Percentiles rank a stretch among this genome's conserved stretches.
These are phyloP conservation scores for Rugosomyces carneus DNA, from an alignment of 1,284 basidiomycete genomes.

Conservation along the genomic window DNA sequence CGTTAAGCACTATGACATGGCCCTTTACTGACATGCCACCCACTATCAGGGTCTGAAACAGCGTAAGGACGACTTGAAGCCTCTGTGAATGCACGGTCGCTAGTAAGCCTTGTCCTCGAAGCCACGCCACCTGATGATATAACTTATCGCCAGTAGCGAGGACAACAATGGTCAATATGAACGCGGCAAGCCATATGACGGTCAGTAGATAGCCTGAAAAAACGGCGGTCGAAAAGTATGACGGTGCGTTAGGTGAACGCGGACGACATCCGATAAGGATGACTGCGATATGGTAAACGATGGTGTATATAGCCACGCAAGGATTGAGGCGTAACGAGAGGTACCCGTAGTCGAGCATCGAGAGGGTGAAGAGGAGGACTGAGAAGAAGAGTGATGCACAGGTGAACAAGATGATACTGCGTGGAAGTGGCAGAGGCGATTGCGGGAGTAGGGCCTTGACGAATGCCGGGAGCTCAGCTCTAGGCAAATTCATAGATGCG, in stretches of 20 bases:
- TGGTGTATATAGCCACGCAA: slow-evolving; percentile 25
- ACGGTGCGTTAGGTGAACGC: slow-evolving; percentile 21
- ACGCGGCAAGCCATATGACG: slow-evolving; percentile 25
- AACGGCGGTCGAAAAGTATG: slow-evolving; percentile 28
- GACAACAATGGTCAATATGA: slow-evolving; percentile 24
- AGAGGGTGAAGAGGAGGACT: slow-evolving; percentile 23
- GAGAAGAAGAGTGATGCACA: slow-evolving; percentile 21
- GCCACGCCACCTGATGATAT: slow-evolving; percentile 16
- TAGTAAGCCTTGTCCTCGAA: slow-evolving; percentile 22
- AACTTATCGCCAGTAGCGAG: slow-evolving; percentile 16
- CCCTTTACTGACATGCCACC: slow-evolving; percentile 21
- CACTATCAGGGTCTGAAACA: slow-evolving; percentile 20
- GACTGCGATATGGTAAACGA: slow-evolving; percentile 24
- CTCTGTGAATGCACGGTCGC: slow-evolving; percentile 22
- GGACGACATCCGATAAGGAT: slow-evolving; percentile 23
- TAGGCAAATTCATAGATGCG: slow-evolving; percentile 11
- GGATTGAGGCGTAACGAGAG: slow-evolving; percentile 29
- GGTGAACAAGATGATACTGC: slow-evolving; percentile 23
- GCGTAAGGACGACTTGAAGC: slow-evolving; percentile 22
- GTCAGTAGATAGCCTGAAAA: slow-evolving; percentile 26
- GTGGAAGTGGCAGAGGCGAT: slow-evolving; percentile 18
- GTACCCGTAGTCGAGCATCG: slow-evolving; percentile 28
- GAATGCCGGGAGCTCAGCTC: slow-evolving; percentile 16
- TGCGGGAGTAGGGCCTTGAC: slow-evolving; percentile 7
- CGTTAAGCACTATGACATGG: slow-evolving; percentile 21